These are phyloP conservation scores for Epichloe uncinata DNA, from an alignment of 2,329 filamentous ascomycete genomes.

Conservation along the genomic window DNA sequence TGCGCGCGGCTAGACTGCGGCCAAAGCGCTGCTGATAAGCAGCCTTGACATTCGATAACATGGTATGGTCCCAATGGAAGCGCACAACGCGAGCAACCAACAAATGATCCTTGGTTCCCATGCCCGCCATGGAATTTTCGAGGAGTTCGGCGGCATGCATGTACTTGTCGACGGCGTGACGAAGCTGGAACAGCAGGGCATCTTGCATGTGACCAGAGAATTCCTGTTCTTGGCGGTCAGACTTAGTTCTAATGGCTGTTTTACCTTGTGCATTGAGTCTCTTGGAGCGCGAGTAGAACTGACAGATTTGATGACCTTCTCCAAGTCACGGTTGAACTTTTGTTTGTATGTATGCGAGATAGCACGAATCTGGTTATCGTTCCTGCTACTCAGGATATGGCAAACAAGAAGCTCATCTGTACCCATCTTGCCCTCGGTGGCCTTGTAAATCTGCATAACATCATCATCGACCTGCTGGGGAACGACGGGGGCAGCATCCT, in stretches of 20 bases:
- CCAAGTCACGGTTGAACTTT: constrained; percentile 57
- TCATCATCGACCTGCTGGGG: constrained; percentile 64
- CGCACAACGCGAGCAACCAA: constrained; percentile 67
- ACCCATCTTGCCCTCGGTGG: constrained; percentile 59
- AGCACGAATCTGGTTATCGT: constrained; percentile 71
- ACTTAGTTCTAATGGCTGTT: background rate
- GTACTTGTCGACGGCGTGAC: constrained; percentile 63
- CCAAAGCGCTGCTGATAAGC: constrained; percentile 64
- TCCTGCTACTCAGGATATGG: constrained; percentile 61
- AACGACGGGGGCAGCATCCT: constrained; percentile 59
- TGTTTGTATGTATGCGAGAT: constrained; percentile 63
- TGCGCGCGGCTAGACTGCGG: constrained; percentile 51
- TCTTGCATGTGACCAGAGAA: constrained; percentile 91
- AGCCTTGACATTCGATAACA: constrained; percentile 63
- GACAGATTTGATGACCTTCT: constrained; percentile 59
- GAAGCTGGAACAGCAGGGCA: constrained; percentile 68
- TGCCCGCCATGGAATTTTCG: constrained; percentile 77
- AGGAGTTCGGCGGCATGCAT: constrained; percentile 70
- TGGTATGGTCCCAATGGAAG: constrained; percentile 67
- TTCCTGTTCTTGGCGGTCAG: constrained; percentile 31
- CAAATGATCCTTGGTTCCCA: constrained; percentile 75
- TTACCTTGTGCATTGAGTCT: background rate
- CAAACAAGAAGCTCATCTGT: constrained; percentile 69
- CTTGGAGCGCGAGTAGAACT: constrained; percentile 11
- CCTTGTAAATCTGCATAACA: constrained; percentile 61